Evolutionary conservation across 352 stramenopile genomes (phyloP), one percentile per base, ranked within the genome.

Genomic region (Aphanomyces euteiches): DNA sequence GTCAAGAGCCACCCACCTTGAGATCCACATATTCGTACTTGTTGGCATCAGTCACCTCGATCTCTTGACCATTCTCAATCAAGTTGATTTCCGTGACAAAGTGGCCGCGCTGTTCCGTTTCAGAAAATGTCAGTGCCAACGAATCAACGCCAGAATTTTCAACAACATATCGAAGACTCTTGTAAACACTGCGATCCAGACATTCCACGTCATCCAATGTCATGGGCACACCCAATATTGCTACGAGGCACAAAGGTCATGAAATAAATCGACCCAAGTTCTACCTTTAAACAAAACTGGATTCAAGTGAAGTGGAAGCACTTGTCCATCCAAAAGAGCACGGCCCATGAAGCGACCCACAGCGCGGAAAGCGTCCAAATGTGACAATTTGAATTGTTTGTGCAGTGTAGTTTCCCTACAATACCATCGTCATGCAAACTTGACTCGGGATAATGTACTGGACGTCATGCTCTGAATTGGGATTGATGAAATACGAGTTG

Each of bases 41-140:
- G 84, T 99, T 99, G 47, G 92, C 91, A 61, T 98, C 96, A 6
- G 90, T 98, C 8, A 99, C 93, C 8, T 57, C 60, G n/a, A 89
- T 77, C 38, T 94, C 76, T 8, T 69, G 72, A 47, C 86, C 86
- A 36, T 78, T 69, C 1, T 75, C 67, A 21, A 90, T 73, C 41
- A 94, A 73, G 45, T 92, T 83, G 34, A 94, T 78, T 8, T 79
- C 73, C 3, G 85, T 84, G 6, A 87, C 66, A 7, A 82, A 77
- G 28, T 84, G 73, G 58, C 87, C 84, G 7, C 81, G 76, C n/a
- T 76, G 81, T 72, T 94, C 83, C 7, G 79, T 89, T 12, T 91
- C 84, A 12, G 79, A 82, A 54, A 92, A 94, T 2, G 82, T 92
- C 65, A 94, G 77, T 21, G 84, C 79, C 7, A 94, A 72, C 1